Base-by-base conservation (phyloP, 495 filamentous ascomycete species). In the Penicillium malachiteum region DNA sequence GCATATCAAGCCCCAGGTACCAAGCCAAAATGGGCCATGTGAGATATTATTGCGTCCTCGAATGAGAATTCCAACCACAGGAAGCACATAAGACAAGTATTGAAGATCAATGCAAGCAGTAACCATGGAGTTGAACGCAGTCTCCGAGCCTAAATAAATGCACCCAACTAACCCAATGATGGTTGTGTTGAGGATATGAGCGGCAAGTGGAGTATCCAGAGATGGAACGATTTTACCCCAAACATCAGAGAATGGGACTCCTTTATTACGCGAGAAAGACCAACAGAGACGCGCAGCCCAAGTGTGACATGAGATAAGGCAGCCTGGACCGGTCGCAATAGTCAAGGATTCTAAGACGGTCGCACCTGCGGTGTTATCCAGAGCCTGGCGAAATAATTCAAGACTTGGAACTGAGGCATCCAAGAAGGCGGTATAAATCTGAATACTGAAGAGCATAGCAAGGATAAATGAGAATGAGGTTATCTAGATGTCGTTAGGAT, bases 191-290 rank as follows among this genome's bases (percentile, higher is more conserved):
- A 77, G 70, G 26, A 58, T 60, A 65, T 84, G 81, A 0, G 84
- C 76, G 11, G 72, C 64, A 9, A 86, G 49, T 0, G 84, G 84
- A 5, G 86, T 78, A 50, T 81, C 78, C 14, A 83, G 69, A 18
- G 59, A 72, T 5, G 67, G 63, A 56, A 83, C 66, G 14, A 84
- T 78, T 50, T 74, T 61, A n/a, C 70, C 65, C 58, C 81, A 66
- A 50, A 70, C 78, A 37, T 74, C 60, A 41, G 71, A 68, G 9
- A 73, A 71, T 5, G 83, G 83, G 3, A 86, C 57, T 9, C 81
- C 84, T 17, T 74, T 62, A 57, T 87, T 84, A 14, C 84, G 75
- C 9, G 84, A 76, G 58, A 86, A 85, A 30, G 77, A 78, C 84
- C 84, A 87, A 47, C 76, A 80, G 11, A 86, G 71, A 0, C 85